Evolutionary conservation across 495 filamentous ascomycete species (phyloP).

Genomic region (Penicillium canariense): DNA sequence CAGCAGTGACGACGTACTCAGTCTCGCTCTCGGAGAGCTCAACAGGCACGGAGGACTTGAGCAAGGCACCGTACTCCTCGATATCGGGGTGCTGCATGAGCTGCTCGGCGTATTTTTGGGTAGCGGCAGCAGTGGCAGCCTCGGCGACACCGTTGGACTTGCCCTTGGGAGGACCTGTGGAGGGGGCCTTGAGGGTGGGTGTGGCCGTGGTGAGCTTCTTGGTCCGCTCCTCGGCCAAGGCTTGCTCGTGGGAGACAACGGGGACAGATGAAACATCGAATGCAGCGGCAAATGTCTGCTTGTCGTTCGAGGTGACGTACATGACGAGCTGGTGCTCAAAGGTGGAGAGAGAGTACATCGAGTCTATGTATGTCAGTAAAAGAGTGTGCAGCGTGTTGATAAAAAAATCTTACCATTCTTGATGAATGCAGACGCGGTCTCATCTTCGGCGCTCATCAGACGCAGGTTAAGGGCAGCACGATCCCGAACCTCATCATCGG

Average conservation of each 20-base stretch:
- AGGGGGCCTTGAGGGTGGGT: constrained; percentile 92
- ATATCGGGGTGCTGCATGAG: constrained; percentile 88
- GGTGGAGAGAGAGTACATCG: constrained; percentile 87
- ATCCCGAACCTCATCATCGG: constrained; percentile 96
- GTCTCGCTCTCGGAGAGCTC: constrained; percentile 96
- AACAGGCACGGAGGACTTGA: constrained; percentile 83
- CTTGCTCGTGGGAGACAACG: constrained; percentile 93
- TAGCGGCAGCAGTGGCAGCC: constrained; percentile 69
- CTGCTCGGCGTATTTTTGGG: constrained; percentile 84
- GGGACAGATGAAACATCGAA: constrained; percentile 91
- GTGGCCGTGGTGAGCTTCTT: constrained; percentile 92
- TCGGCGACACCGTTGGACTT: constrained; percentile 67
- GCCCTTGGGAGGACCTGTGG: constrained; percentile 75
- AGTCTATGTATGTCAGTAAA: constrained; percentile 34
- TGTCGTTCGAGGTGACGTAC: constrained; percentile 90
- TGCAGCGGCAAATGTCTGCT: constrained; percentile 75
- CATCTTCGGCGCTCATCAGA: constrained; percentile 83
- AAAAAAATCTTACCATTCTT: constrained; percentile 69
- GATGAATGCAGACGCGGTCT: constrained; percentile 78
- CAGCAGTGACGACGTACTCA: constrained; percentile 88
- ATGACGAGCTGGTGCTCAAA: constrained; percentile 97
- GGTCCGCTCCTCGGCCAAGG: constrained; percentile 92
- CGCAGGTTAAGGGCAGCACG: constrained; percentile 89
- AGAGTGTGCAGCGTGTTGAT: not conserved
- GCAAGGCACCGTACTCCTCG: constrained; percentile 78